A percentile compares a stretch with the other conserved stretches of the same genome.
Evolutionary conservation across 352 stramenopile species (phyloP).

Genomic region (Pythium insidiosum): DNA sequence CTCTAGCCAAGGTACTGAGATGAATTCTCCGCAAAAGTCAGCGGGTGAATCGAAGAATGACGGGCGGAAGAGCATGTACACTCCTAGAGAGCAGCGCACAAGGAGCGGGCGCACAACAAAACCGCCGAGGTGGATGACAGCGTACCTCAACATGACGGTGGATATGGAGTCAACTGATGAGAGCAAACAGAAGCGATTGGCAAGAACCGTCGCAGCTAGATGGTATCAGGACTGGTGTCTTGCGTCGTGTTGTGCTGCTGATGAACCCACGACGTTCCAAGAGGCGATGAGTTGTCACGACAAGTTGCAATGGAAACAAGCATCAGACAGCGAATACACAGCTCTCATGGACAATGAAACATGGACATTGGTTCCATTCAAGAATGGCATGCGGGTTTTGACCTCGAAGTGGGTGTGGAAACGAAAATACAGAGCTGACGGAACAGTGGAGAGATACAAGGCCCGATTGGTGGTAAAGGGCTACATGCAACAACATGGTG

Average conservation of each 20-base stretch:
- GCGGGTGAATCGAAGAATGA: background rate
- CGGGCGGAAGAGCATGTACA: background rate
- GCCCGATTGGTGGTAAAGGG: constrained; percentile 1
- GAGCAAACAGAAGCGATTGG: background rate
- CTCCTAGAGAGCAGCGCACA: background rate
- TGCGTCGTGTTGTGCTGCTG: background rate
- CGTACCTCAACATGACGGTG: background rate
- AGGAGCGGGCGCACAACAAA: background rate
- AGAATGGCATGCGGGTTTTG: background rate
- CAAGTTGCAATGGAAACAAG: constrained; percentile 4
- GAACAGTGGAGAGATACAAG: background rate
- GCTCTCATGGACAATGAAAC: background rate
- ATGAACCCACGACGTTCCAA: background rate
- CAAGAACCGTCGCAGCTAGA: background rate
- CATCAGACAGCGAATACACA: constrained; percentile 1
- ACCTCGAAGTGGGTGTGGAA: background rate
- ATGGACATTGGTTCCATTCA: constrained; percentile 1
- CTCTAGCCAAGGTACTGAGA: background rate
- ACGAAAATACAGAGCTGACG: background rate
- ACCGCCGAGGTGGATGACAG: background rate
- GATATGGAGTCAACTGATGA: background rate
- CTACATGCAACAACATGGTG: constrained; percentile 1
- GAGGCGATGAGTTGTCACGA: background rate
- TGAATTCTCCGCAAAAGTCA: background rate
- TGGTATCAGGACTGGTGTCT: background rate